phyloP scores from a whole-genome alignment of 2,329 filamentous ascomycete genomes.

The Monosporascus ibericus region DNA sequence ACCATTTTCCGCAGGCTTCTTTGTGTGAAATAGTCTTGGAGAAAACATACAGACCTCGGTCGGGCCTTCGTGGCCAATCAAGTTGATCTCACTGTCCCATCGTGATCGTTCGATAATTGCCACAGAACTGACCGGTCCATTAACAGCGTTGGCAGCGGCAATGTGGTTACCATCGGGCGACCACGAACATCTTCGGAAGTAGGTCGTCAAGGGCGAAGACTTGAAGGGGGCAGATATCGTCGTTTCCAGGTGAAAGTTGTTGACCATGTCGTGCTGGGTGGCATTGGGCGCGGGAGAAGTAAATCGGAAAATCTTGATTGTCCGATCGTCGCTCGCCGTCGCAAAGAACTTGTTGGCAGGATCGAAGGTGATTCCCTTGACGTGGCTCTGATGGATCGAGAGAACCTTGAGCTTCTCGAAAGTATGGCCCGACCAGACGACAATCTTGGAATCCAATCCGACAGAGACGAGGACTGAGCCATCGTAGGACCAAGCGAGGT shows the following conservation, averaged over 20 bases:
- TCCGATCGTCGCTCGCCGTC: constrained; percentile 92
- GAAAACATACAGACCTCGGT: constrained; percentile 98
- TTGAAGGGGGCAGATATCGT: constrained; percentile 84
- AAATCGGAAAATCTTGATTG: constrained; percentile 94
- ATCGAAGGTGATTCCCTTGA: constrained; percentile 98
- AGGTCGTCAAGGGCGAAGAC: constrained; percentile 90
- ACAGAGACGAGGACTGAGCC: constrained; percentile 94
- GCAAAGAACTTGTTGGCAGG: constrained; percentile 99
- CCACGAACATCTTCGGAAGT: constrained; percentile 95
- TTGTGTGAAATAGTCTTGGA: constrained; percentile 76
- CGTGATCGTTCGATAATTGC: constrained; percentile 87
- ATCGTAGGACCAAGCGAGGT: constrained; percentile 94
- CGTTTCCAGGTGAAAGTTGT: constrained; percentile 93
- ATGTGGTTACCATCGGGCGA: constrained; percentile 96
- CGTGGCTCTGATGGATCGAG: constrained; percentile 89
- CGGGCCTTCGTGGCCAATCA: constrained; percentile 94
- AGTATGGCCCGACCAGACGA: constrained; percentile 96
- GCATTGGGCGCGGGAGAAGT: constrained; percentile 86
- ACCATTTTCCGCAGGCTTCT: constrained; percentile 53
- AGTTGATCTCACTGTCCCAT: constrained; percentile 95
- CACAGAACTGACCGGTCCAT: constrained; percentile 93
- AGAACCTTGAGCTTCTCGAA: constrained; percentile 97
- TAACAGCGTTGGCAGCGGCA: constrained; percentile 92
- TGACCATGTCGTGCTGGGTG: constrained; percentile 88
- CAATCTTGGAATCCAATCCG: constrained; percentile 93